Base-by-base conservation (phyloP, 306 rosid species). In the Rubus idaeus region DNA sequence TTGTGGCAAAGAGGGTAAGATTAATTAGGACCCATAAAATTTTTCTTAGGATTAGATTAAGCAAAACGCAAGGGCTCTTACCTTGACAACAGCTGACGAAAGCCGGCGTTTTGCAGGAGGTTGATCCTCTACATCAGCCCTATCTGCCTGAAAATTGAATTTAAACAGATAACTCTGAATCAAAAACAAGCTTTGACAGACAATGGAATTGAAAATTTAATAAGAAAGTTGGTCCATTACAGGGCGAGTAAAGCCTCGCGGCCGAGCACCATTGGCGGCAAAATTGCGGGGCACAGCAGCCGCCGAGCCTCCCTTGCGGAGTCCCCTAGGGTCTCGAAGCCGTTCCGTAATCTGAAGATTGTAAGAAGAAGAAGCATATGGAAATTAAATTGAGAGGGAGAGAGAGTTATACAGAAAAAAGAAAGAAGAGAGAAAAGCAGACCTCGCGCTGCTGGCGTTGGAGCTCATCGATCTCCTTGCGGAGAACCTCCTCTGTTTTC, bases 241-340 rank as follows among this genome's bases (percentile, higher is more conserved):
- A 42, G 88, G 90, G 76, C 92, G 94, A 68, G 82, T 41, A 82
- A 88, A 87, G 39, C 89, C 86, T 35, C 94, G 91, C 41, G 83
- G 97, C 51, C 99, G 99, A 82, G 76, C 80, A 65, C 90, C 94
- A 71, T 86, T 90, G 76, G 82, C 77, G 30, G 87, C 82, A 13
- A 88, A 83, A 68, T 88, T 83, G 63, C 98, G 96, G 4, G 89
- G 89, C 44, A 86, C 78, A 67, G 93, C 84, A 44, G 84, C 89
- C 0, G 86, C 12, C 23, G 82, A 73, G 21, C 90, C 89, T 42
- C 90, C 97, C 74, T 92, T 81, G 70, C 98, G 96, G 69, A 91
- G 91, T 1, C 99, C 99, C 26, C 97, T 89, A 75, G 99, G 99
- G 88, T 96, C 98, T 79, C 97, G 93, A 79, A 96, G 99, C 68